These are phyloP conservation scores for Coemansia sp. DNA, from an alignment of 192 early-diverging fungal genomes.

Conservation along the genomic window DNA sequence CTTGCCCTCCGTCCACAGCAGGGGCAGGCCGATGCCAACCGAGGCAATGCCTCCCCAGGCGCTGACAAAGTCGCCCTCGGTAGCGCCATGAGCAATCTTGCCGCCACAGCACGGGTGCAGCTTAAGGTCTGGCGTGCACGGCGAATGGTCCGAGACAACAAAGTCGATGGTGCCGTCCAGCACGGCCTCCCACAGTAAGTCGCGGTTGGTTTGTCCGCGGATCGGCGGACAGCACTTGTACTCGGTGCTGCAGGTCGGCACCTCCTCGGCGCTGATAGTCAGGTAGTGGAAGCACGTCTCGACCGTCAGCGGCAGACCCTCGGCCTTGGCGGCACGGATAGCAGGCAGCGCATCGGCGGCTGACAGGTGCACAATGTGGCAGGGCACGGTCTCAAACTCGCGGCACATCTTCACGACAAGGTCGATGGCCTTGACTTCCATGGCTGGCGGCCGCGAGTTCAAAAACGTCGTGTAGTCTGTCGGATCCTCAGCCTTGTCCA, in stretches of 20 bases:
- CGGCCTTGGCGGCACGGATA: slow-evolving; percentile 67
- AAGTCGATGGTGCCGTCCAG: slow-evolving; percentile 77
- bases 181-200: slow-evolving; percentile 68
- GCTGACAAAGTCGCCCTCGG: slow-evolving; percentile 72
- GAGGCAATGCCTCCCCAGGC: slow-evolving; percentile 83
- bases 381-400: slow-evolving; percentile 65
- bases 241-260: slow-evolving; percentile 69
- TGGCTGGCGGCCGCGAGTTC: slow-evolving; percentile 62
- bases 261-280: slow-evolving; percentile 61
- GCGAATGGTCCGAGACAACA: slow-evolving; percentile 81
- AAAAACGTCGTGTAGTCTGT: slow-evolving; percentile 67
- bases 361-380: slow-evolving; percentile 83
- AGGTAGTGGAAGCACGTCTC: slow-evolving; percentile 86
- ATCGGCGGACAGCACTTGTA: slow-evolving; percentile 88
- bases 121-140: slow-evolving; percentile 76
- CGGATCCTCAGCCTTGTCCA: slow-evolving; percentile 49
- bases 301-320: slow-evolving; percentile 68
- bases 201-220: slow-evolving; percentile 65
- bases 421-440: slow-evolving; percentile 74
- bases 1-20: slow-evolving; percentile 74
- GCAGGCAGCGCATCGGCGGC: slow-evolving; percentile 69
- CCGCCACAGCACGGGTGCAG: slow-evolving; percentile 50
- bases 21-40: slow-evolving; percentile 74
- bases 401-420: slow-evolving; percentile 66
- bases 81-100: slow-evolving; percentile 12